phyloP scores from a whole-genome alignment of 2,329 filamentous ascomycete species.

The Neofusicoccum laricinum region DNA sequence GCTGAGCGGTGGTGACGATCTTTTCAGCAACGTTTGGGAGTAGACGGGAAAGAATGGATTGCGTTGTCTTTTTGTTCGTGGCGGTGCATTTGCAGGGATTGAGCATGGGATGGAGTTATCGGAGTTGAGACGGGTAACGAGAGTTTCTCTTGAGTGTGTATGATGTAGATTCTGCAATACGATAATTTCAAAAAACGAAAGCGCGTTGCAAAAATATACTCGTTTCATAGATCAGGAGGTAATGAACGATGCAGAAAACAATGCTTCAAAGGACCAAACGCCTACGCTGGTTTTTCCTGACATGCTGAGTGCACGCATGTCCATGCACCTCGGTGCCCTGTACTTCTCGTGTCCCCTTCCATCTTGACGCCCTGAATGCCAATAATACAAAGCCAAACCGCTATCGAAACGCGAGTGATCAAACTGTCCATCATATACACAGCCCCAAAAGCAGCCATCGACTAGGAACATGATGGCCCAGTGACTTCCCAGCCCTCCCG shows the following conservation, averaged over 20 bases:
- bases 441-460: no score
- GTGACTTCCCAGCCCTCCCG: no score
- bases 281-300: no score
- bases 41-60: slow-evolving; percentile 37
- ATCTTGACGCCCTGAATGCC: background rate
- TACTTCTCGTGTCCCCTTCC: background rate
- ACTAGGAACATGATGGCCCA: no score
- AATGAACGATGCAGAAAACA: background rate
- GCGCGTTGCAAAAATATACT: background rate
- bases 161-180: background rate
- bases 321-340: no score
- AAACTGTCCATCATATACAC: no score
- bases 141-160: background rate
- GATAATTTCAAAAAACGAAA: background rate
- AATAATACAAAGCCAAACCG: background rate
- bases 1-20: slow-evolving; percentile 65
- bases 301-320: no score
- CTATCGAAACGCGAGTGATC: no score
- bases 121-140: background rate
- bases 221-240: no score
- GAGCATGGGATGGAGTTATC: background rate
- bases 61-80: background rate
- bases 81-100: background rate
- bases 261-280: background rate
- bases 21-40: slow-evolving; percentile 96